Evolutionary conservation across 805 yeast species (phyloP), one percentile per base, ranked within the genome.

Genomic region (Komagataella kurtzmanii): DNA sequence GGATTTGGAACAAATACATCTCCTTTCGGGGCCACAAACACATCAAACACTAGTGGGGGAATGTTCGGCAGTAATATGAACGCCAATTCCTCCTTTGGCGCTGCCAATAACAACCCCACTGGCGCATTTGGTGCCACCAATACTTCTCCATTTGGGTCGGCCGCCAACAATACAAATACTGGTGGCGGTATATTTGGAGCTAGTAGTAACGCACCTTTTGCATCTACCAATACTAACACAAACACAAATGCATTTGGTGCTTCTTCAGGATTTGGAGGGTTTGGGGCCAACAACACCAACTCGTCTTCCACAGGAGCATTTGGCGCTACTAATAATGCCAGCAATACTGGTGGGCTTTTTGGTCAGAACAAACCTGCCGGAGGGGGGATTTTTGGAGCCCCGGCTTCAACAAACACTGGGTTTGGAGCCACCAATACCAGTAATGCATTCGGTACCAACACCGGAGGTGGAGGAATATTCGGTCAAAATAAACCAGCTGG

Each of bases 161-260:
- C 64, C 47, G 44, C 55, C 45, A 56, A 56, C 55, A 61, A 57
- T 55, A 63, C 55, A 55, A 55, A 58, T 10, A 50, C 58, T 48
- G 54, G 57, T 23, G 65, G 61, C 24, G 65, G 71, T 1, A 58
- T 70, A 17, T 71, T 76, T 65, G 80, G 79, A 44, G 58, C 68
- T 51, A 59, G 51, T 50, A 62, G 57, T 49, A 63, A 53, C 50
- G 36, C 51, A 3, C 46, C 50, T 5, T 51, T 52, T n/a, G 51
- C 54, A 24, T 48, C 53, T 5, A 54, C 52, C 44, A 57, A 56
- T 47, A 63, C 61, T 47, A 59, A 61, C 53, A 56, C 61, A 53
- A 58, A 52, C 52, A 60, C 52, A 52, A 61, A 58, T 44, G 56
- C 53, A n/a, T 65, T 71, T 55, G 73, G 73, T 24, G 58, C 59